Evolutionary conservation across 2,329 filamentous ascomycete species (phyloP).

Genomic region (Gnomoniopsis smithogilvyi): DNA sequence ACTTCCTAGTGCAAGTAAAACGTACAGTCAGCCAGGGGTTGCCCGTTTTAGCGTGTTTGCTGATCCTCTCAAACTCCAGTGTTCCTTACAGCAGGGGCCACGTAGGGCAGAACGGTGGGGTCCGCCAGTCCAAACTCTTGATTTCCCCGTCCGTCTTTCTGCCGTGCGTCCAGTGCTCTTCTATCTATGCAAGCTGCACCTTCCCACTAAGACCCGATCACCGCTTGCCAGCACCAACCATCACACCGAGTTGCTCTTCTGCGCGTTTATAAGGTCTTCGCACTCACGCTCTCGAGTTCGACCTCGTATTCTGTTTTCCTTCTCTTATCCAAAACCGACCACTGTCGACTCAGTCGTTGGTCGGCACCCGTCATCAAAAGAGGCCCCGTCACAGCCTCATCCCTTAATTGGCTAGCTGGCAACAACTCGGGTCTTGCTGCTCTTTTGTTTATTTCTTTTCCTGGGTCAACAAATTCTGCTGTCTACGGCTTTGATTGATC

Average conservation of each 20-base stretch:
- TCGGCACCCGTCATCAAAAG: constrained; percentile 1
- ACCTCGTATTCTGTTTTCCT: background rate
- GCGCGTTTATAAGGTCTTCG: constrained; percentile 3
- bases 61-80: too few species aligned
- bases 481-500: background rate
- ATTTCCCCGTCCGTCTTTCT: too few species aligned
- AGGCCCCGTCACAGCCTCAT: constrained; percentile 6
- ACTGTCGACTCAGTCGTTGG: constrained; percentile 8
- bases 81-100: too few species aligned
- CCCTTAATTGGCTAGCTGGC: background rate
- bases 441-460: background rate
- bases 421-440: background rate
- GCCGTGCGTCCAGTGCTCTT: background rate
- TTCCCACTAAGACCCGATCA: background rate
- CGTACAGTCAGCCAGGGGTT: too few species aligned
- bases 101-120: too few species aligned
- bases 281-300: background rate
- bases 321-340: background rate
- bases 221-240: background rate
- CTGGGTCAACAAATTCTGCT: background rate
- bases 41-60: too few species aligned
- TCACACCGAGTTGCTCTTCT: constrained; percentile 2
- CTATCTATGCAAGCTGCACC: background rate
- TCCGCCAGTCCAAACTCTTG: too few species aligned
- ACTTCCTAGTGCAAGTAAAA: too few species aligned